Evolutionary conservation across 2,329 filamentous ascomycete genomes (phyloP).

Genomic region (Diplodia sapinea): DNA sequence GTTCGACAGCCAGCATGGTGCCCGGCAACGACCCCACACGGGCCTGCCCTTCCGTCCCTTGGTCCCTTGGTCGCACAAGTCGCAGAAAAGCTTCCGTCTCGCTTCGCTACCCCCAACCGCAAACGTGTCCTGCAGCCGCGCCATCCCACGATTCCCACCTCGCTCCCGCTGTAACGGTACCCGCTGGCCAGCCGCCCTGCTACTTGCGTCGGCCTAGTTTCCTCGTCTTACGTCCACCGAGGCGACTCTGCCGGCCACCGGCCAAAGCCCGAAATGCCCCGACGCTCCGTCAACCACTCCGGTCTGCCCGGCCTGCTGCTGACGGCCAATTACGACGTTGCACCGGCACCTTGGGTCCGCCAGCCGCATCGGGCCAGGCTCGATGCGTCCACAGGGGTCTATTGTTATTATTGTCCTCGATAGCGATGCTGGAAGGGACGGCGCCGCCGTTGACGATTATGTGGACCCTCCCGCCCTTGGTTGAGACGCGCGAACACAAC

Average conservation of each 20-base stretch:
- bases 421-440: not conserved
- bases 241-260: constrained; percentile 5
- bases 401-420: not conserved
- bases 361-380: constrained; percentile 10
- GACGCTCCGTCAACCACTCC: constrained; percentile 13
- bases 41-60: not conserved
- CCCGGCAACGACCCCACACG: constrained; percentile 4
- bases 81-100: not conserved
- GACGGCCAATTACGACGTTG: not conserved
- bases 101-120: constrained; percentile 10
- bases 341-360: constrained; percentile 5
- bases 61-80: constrained; percentile 15
- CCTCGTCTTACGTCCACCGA: constrained; percentile 9
- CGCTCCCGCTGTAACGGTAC: constrained; percentile 13
- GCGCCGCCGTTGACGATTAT: constrained; percentile 12
- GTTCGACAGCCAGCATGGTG: not conserved
- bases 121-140: not conserved
- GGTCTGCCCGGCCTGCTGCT: not conserved
- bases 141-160: not conserved
- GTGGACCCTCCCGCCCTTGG: constrained; percentile 17
- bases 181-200: not conserved
- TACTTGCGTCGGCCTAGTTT: constrained; percentile 22
- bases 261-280: constrained; percentile 7
- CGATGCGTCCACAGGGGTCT: not conserved
- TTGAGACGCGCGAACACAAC: constrained; percentile 17